These are phyloP conservation scores for Wickerhamomyces silvicola DNA, from an alignment of 805 yeast genomes.

Conservation along the genomic window DNA sequence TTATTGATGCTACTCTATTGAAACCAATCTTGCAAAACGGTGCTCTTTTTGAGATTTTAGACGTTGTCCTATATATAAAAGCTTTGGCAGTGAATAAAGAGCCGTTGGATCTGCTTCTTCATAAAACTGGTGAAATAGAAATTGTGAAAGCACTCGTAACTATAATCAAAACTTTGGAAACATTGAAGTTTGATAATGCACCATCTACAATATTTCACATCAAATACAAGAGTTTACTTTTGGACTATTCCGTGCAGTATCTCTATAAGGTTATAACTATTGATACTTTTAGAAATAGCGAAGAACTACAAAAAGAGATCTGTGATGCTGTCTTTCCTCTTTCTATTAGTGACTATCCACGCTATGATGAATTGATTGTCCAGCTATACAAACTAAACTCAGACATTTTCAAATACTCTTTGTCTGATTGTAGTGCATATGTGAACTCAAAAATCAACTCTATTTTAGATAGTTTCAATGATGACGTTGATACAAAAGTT, in stretches of 20 bases:
- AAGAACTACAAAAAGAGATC: constrained; percentile 2
- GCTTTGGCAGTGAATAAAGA: constrained; percentile 25
- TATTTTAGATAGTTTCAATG: constrained; percentile 21
- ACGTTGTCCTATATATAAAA: constrained; percentile 23
- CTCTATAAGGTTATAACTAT: constrained; percentile 16
- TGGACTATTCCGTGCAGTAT: constrained; percentile 13
- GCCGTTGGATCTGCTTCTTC: constrained; percentile 13
- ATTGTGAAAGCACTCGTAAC: constrained; percentile 13
- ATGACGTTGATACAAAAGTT: constrained; percentile 7
- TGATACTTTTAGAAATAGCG: constrained; percentile 7
- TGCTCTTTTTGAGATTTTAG: constrained; percentile 23
- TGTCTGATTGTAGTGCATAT: constrained; percentile 10
- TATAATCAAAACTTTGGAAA: constrained; percentile 14
- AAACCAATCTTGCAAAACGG: constrained; percentile 23
- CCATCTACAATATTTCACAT: constrained; percentile 21
- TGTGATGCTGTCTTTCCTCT: constrained; percentile 18
- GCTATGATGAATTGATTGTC: constrained; percentile 17
- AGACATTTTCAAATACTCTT: constrained; percentile 3
- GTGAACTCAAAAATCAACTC: constrained; percentile 16
- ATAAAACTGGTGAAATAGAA: constrained; percentile 6
- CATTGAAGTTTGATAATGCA: constrained; percentile 18
- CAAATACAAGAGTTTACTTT: constrained; percentile 14
- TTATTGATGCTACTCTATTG: constrained; percentile 23
- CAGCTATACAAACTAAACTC: constrained; percentile 10
- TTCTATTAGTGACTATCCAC: constrained; percentile 21